Evolutionary conservation across 2,329 filamentous ascomycete species (phyloP), one percentile per base, ranked within the genome.

Genomic region (Furcasterigmium furcatum): DNA sequence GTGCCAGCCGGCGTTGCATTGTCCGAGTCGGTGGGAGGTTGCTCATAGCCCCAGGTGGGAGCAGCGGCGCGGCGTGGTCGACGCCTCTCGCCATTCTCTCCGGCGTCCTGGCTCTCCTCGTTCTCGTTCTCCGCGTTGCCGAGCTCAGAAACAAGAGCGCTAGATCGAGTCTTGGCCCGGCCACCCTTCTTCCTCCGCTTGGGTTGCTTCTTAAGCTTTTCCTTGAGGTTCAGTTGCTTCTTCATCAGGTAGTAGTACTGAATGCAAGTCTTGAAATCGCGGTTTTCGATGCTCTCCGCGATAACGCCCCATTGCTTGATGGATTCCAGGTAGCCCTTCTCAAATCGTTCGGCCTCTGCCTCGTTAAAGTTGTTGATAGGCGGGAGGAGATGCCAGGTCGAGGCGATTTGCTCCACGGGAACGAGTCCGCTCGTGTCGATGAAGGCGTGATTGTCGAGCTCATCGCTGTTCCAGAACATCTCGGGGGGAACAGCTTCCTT

Each of bases 201-300:
- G 47, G 75, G 80, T 63, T 79, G 82, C 66, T 75, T 82, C 63
- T 80, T 84, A 24, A 86, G 73, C 64, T 87, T 88, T 58, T 88
- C 85, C 61, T 91, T 90, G 49, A 91, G 83, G 51, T 88, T 84
- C 35, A 83, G 78, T 39, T 83, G 76, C 67, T 85, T 86, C 67
- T 83, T 94, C 60, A 85, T 88, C 51, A 88, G 75, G 63, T 94
- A 94, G 65, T 94, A 94, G 63, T 91, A 90, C 59, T 90, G 85
- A 55, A 94, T 94, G 63, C 86, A 90, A 39, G 87, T 80, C 52
- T 86, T 85, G 64, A 89, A 91, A 56, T 87, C 83, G 20, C 88
- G 81, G 24, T 77, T 74, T 1, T 79, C 77, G 6, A 92, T 68
- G 20, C 76, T 74, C 47, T 86, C 81, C 5, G 88, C 85, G 47